Evolutionary conservation across 2,329 filamentous ascomycete species (phyloP).

Genomic region (Aaosphaeria arxii): DNA sequence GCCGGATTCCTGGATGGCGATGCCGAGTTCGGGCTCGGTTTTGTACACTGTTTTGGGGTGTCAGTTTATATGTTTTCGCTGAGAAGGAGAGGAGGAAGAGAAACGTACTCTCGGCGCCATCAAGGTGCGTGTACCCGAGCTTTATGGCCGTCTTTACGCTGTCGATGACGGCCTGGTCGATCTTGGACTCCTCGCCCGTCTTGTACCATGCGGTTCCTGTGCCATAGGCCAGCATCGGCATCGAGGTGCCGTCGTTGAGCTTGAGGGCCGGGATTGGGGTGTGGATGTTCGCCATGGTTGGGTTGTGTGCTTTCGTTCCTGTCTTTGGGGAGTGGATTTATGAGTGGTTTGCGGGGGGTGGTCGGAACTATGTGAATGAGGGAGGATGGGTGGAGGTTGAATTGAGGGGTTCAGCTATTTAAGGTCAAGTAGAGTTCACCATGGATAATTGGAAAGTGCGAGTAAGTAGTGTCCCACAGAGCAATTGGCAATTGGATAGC

Average conservation of each 20-base stretch:
- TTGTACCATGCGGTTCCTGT: conserved; percentile 69
- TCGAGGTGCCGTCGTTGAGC: conserved; percentile 70
- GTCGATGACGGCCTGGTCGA: conserved; percentile 59
- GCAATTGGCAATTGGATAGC: too few species aligned
- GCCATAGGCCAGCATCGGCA: conserved; percentile 71
- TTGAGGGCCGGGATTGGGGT: conserved; percentile 59
- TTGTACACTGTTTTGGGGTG: conserved; percentile 43
- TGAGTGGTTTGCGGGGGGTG: too few species aligned
- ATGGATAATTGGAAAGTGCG: too few species aligned
- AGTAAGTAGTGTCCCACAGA: too few species aligned
- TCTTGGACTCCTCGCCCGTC: conserved; percentile 43
- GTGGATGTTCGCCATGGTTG: conserved; percentile 42
- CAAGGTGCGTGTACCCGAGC: conserved; percentile 69
- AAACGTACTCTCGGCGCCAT: conserved; percentile 65
- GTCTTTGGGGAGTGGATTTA: too few species aligned
- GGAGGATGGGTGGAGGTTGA: too few species aligned
- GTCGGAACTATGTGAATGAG: too few species aligned
- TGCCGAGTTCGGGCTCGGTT: conserved; percentile 49
- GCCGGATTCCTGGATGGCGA: conserved; percentile 45
- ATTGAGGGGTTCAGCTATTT: too few species aligned
- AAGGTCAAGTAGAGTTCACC: too few species aligned
- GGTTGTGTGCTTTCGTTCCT: not conserved
- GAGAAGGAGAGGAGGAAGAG: not conserved
- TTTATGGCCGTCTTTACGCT: conserved; percentile 61
- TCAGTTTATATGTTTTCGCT: not conserved